These are phyloP conservation scores for Lachancea cidri DNA, from an alignment of 805 yeast species.

Conservation along the genomic window DNA sequence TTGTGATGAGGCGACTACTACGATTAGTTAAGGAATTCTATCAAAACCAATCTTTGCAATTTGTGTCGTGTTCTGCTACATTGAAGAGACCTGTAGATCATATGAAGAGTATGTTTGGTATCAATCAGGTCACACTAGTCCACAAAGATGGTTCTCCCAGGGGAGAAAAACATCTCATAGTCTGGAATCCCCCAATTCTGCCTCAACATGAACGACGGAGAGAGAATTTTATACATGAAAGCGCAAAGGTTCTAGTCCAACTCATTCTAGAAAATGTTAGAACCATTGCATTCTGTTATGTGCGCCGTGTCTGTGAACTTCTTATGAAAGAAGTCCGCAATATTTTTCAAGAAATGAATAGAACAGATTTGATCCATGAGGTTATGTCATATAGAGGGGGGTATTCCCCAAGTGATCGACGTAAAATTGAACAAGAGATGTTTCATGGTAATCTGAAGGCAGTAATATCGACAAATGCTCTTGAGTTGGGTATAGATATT, in stretches of 20 bases:
- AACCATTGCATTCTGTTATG: slow-evolving; percentile 86
- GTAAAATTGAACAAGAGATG: slow-evolving; percentile 86
- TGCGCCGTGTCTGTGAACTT: slow-evolving; percentile 79
- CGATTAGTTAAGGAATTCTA: slow-evolving; percentile 41
- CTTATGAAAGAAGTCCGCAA: slow-evolving; percentile 76
- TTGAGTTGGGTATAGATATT: slow-evolving; percentile 93
- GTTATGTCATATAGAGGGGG: slow-evolving; percentile 96
- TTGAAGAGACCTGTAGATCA: slow-evolving; percentile 67
- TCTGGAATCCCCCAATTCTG: slow-evolving; percentile 83
- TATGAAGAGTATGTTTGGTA: slow-evolving; percentile 70
- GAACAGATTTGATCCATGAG: slow-evolving; percentile 46
- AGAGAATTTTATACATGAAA: slow-evolving; percentile 65
- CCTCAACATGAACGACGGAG: slow-evolving; percentile 51
- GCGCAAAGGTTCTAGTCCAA: slow-evolving; percentile 67
- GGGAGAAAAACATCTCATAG: slow-evolving; percentile 66
- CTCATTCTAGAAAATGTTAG: slow-evolving; percentile 61
- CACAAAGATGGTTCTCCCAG: slow-evolving; percentile 84
- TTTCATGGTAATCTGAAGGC: slow-evolving; percentile 81
- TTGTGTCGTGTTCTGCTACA: slow-evolving; percentile 93
- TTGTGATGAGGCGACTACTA: slow-evolving; percentile 73
- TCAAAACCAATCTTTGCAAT: slow-evolving; percentile 46
- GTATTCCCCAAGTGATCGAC: slow-evolving; percentile 77
- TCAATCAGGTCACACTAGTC: slow-evolving; percentile 53
- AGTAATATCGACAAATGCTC: slow-evolving; percentile 89
- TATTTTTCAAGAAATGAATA: slow-evolving; percentile 41